phyloP scores from a whole-genome alignment of 805 yeast species.

The Spathaspora boniae region DNA sequence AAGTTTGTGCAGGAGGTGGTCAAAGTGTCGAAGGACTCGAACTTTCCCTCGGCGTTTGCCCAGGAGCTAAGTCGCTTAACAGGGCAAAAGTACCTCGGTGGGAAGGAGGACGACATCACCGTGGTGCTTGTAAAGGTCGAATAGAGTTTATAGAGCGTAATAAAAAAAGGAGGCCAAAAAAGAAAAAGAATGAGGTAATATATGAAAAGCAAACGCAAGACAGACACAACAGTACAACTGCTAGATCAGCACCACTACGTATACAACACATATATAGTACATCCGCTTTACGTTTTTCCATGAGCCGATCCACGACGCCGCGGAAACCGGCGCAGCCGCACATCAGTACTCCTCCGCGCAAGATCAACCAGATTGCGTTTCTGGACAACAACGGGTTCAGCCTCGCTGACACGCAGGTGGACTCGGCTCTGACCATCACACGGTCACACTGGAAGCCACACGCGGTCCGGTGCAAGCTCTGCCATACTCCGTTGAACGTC shows the following conservation, averaged over 20 bases:
- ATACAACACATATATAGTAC: too few species aligned
- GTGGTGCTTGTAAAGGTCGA: slow-evolving; percentile 67
- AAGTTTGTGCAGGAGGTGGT: slow-evolving; percentile 65
- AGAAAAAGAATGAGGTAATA: too few species aligned
- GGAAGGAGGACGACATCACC: slow-evolving; percentile 94
- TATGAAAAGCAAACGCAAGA: too few species aligned
- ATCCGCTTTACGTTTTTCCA: background rate
- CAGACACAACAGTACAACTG: too few species aligned
- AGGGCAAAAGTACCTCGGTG: slow-evolving; percentile 75
- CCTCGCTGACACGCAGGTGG: slow-evolving; percentile 20
- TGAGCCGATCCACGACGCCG: slow-evolving; percentile 11
- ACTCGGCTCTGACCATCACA: slow-evolving; percentile 23
- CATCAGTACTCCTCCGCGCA: slow-evolving; percentile 25
- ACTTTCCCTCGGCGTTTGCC: slow-evolving; percentile 81
- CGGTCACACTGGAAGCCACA: slow-evolving; percentile 60
- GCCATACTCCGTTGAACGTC: slow-evolving; percentile 43
- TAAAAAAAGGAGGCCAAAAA: slow-evolving; percentile 1
- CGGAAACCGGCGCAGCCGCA: slow-evolving; percentile 33
- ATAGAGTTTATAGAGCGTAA: slow-evolving; percentile 2
- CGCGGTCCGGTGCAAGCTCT: slow-evolving; percentile 30
- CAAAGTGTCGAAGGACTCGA: slow-evolving; percentile 64
- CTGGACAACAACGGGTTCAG: slow-evolving; percentile 43
- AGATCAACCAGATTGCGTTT: slow-evolving; percentile 45
- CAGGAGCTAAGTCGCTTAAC: slow-evolving; percentile 66
- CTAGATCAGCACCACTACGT: too few species aligned